Evolutionary conservation across 108 stramenopile species (phyloP), one percentile per base, ranked within the genome.

Genomic region (Skeletonema tropicum): DNA sequence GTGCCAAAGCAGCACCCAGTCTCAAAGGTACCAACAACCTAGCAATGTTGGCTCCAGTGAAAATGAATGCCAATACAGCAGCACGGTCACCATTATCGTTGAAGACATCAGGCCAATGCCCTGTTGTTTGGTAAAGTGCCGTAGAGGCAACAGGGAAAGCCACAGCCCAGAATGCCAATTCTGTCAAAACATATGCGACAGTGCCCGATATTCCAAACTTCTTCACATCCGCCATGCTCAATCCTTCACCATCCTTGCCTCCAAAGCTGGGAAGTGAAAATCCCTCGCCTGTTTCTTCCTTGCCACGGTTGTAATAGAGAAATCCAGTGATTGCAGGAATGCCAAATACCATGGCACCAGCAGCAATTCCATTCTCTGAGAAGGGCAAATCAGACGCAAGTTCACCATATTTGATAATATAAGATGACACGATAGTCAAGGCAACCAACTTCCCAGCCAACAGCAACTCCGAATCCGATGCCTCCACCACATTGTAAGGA

Each of bases 71-170:
- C 57, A 92, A 58, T 15, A 96, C 95, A 6, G 92, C 88, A 17
- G 91, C 85, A 64, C 95, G 79, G 62, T 96, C 95, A 32, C 70
- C 80, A 41, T 67, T 80, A 41, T 93, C 92, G 64, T 89, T 85
- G 67, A 93, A 69, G 12, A 92, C 90, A 86, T 96, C 95, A 0
- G 95, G 95, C 95, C 92, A 93, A 64, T 96, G 95, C 32, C 95
- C 95, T 25, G 88, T 86, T 14, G 95, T 79, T 19, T 91, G 83
- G 60, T 93, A 91, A 31, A 96, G 63, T 25, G 89, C 90, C 12
- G 77, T 78, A 15, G 89, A 87, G 21, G 95, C 95, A 6, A 91
- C 91, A 0, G 95, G 94, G 68, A 96, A 94, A 31, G 95, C 95
- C 5, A 96, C 85, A 49, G 88, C 83, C 95, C 95, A 96, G 75